Base-by-base conservation (phyloP, 2,329 filamentous ascomycete genomes). In the Cladophialophora exuberans region DNA sequence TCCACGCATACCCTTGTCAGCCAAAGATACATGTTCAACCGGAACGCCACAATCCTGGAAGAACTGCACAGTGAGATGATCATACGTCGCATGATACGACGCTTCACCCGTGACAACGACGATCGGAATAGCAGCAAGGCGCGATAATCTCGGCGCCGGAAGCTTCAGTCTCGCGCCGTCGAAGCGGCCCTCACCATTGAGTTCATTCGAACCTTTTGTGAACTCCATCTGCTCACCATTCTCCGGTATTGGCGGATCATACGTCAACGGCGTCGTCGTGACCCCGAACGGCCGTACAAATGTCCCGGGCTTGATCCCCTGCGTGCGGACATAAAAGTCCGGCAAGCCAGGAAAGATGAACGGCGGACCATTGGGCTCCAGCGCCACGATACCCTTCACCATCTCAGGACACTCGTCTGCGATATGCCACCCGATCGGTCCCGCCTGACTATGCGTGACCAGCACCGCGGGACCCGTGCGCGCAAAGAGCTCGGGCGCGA, bases 31-130 rank as follows among this genome's bases (percentile, higher is more conserved):
- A 68, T 75, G 76, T 2, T 78, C 70, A 1, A 73, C 71, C 4
- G 53, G 30, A 1, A 78, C 72, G 0, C 81, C 81, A 2, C 76
- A 79, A 62, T 85, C 82, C 44, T 67, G 62, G 63, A 85, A 63
- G 63, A 79, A 85, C 13, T 67, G 57, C 2, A 79, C 75, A 0
- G 77, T 82, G 30, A 79, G 82, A 65, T 79, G 77, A 59, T 85
- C 83, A 56, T 79, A 84, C 9, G 70, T 66, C 2, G 71, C 69
- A 66, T 85, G 83, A 11, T 73, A 76, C 46, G 78, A 80, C 2
- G 82, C 77, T 53, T 83, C 77, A 0, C 70, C 71, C 0, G 81
- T 84, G 18, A 83, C 62, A 13, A 84, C 59, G 1, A 80, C 65
- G 5, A 79, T 74, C 0, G 75, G 77, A 6, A 83, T 71, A n/a